phyloP scores from a whole-genome alignment of 108 stramenopile genomes.

The Cyclotella atomus region DNA sequence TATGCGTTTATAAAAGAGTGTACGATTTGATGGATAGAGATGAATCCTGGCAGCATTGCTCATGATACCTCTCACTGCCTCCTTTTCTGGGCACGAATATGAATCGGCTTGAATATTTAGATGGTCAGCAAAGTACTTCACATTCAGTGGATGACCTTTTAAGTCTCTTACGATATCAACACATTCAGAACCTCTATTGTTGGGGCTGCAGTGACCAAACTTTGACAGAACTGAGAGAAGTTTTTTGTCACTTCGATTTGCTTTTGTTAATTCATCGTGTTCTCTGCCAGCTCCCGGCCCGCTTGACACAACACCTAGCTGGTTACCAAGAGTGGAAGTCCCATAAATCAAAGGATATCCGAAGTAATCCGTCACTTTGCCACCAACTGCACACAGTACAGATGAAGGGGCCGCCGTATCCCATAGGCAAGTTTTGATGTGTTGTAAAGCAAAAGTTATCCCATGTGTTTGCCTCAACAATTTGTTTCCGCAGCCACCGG shows the following conservation, averaged over 20 bases:
- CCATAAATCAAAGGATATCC: conserved; percentile 65
- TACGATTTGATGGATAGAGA: conserved; percentile 13
- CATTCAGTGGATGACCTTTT: conserved; percentile 58
- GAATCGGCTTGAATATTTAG: conserved; percentile 27
- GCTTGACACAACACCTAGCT: conserved; percentile 68
- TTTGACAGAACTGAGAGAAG: conserved; percentile 43
- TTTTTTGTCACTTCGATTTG: conserved; percentile 50
- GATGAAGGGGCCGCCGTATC: conserved; percentile 72
- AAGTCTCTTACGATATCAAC: conserved; percentile 68
- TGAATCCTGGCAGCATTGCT: conserved; percentile 61
- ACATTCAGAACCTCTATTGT: conserved; percentile 49
- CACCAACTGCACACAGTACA: conserved; percentile 57
- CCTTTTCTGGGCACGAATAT: conserved; percentile 60
- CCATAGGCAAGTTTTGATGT: conserved; percentile 65
- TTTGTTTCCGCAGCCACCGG: conserved; percentile 70
- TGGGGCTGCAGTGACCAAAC: conserved; percentile 26
- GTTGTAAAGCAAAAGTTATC: conserved; percentile 56
- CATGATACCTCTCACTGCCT: conserved; percentile 66
- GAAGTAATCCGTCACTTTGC: conserved; percentile 70
- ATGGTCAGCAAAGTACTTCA: conserved; percentile 21
- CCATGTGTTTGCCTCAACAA: conserved; percentile 46
- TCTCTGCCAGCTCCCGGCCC: conserved; percentile 30
- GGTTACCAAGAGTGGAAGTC: conserved; percentile 50
- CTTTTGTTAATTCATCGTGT: conserved; percentile 44
- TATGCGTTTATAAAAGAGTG: conserved; percentile 72